phyloP scores from a whole-genome alignment of 164 flowering plant genomes.

The Houttuynia cordata region DNA sequence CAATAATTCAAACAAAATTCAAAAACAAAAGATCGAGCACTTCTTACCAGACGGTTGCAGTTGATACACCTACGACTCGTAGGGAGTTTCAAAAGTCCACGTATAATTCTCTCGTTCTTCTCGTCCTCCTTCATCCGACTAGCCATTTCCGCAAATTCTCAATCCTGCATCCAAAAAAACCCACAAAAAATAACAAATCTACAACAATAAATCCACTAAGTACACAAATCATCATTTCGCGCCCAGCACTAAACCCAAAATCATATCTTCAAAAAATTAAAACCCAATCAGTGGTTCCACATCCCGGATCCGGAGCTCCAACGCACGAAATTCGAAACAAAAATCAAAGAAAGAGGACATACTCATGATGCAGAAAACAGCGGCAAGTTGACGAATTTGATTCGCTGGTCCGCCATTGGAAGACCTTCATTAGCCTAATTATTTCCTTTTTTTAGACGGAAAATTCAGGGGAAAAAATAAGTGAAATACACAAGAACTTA shows the following conservation, averaged over 20 bases:
- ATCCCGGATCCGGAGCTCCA: neutral
- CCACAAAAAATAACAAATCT: neutral
- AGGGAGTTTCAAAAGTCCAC: constrained; percentile 69
- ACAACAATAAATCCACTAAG: neutral
- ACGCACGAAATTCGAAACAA: neutral
- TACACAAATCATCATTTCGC: too few relatives aligned
- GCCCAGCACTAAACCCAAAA: too few relatives aligned
- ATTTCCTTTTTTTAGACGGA: too few relatives aligned
- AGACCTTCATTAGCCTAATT: constrained; percentile 16
- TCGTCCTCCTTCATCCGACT: constrained; percentile 82
- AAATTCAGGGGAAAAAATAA: too few relatives aligned
- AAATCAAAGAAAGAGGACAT: constrained; percentile 5
- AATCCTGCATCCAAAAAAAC: neutral
- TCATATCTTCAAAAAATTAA: too few relatives aligned
- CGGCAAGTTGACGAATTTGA: constrained; percentile 13
- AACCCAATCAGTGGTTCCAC: neutral
- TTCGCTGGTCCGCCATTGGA: constrained; percentile 26
- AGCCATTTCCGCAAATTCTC: constrained; percentile 39
- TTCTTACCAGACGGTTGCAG: constrained; percentile 74
- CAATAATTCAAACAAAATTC: too few relatives aligned
- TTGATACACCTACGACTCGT: constrained; percentile 80
- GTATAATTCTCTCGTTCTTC: constrained; percentile 73
- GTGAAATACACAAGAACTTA: too few relatives aligned
- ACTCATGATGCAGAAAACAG: constrained; percentile 11
- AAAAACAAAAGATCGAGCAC: neutral